Conservation (phyloP, 768 basidiomycete species). For the Boletus insuetus region DNA sequence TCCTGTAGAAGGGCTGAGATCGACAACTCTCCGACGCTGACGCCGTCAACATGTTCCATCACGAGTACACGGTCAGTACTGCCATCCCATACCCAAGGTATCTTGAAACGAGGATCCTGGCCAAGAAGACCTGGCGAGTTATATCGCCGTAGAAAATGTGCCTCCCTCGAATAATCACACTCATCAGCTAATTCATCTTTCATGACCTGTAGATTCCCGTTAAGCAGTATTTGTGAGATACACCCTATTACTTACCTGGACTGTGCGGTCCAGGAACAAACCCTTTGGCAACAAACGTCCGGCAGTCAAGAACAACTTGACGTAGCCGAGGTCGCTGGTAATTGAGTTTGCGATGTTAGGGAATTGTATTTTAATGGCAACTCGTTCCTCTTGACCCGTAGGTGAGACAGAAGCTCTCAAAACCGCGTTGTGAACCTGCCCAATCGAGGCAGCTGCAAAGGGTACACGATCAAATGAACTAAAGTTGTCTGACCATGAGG, state of each 20-base stretch:
- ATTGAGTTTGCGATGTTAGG: conserved; percentile 89
- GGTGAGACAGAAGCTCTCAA: conserved; percentile 53
- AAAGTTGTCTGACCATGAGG: conserved; percentile 72
- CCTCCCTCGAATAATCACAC: conserved; percentile 88
- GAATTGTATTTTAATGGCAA: conserved; percentile 92
- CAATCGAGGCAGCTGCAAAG: conserved; percentile 95
- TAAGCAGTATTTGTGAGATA: background rate
- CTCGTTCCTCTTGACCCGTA: conserved; percentile 53
- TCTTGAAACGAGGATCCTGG: conserved; percentile 64
- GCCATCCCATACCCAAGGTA: conserved; percentile 84
- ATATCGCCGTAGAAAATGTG: conserved; percentile 64
- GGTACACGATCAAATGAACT: conserved; percentile 77
- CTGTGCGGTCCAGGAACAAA: conserved; percentile 84
- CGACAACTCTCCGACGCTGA: conserved; percentile 69
- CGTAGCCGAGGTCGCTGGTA: conserved; percentile 80
- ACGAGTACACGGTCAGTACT: conserved; percentile 83
- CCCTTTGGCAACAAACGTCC: conserved; percentile 83
- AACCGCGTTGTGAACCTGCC: conserved; percentile 85
- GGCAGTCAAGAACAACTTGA: conserved; percentile 77
- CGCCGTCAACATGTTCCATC: conserved; percentile 82
- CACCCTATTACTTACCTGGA: conserved; percentile 46
- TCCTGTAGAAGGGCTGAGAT: conserved; percentile 54
- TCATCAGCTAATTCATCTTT: conserved; percentile 88
- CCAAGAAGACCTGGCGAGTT: conserved; percentile 49
- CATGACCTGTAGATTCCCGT: conserved; percentile 57